These are phyloP conservation scores for Coemansia sp. DNA, from an alignment of 192 early-diverging fungal genomes.

Conservation along the genomic window DNA sequence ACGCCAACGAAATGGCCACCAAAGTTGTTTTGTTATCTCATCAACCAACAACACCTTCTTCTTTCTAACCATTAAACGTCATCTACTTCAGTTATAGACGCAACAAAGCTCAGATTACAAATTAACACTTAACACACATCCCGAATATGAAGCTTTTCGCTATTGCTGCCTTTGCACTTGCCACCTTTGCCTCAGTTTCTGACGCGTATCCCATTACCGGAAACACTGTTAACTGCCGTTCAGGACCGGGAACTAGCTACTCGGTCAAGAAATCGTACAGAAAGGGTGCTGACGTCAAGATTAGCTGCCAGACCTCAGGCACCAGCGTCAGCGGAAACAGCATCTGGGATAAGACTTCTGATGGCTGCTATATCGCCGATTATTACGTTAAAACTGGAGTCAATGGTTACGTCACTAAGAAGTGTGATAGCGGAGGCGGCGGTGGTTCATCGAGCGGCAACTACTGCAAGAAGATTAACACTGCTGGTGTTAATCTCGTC, in stretches of 20 bases:
- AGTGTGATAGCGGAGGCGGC: not conserved
- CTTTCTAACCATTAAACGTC: too few relatives aligned
- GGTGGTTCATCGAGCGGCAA: not conserved
- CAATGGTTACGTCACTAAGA: constrained; percentile 17
- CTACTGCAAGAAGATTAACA: not conserved
- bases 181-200: too few relatives aligned
- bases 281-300: not conserved
- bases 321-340: constrained; percentile 23
- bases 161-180: too few relatives aligned
- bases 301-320: constrained; percentile 30
- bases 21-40: too few relatives aligned
- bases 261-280: not conserved
- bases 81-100: too few relatives aligned
- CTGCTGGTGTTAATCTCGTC: constrained; percentile 24
- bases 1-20: too few relatives aligned
- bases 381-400: constrained; percentile 36
- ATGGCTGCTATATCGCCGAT: constrained; percentile 44
- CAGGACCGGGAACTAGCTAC: constrained; percentile 2
- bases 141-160: too few relatives aligned
- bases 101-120: too few relatives aligned
- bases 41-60: too few relatives aligned
- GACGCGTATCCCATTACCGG: constrained; percentile 8
- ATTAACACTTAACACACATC: not conserved
- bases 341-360: constrained; percentile 43
- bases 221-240: constrained; percentile 12